A percentile compares a stretch with the other conserved stretches of the same genome.
Evolutionary conservation across 1,284 basidiomycete genomes (phyloP).

Genomic region (Marasmius tenuissimus): DNA sequence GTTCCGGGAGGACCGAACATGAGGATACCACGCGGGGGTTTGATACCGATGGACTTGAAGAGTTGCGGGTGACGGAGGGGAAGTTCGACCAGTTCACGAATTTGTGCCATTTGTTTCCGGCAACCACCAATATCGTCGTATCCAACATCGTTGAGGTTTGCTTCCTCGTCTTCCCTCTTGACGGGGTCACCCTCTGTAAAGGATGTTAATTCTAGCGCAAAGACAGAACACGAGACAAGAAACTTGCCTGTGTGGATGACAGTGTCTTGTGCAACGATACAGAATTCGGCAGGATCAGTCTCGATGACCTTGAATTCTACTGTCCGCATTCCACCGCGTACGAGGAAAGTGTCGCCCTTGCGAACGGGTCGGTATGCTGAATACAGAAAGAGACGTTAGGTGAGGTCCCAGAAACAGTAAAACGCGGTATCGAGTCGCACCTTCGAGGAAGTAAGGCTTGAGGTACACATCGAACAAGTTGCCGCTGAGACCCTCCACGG

Average conservation of each 20-base stretch:
- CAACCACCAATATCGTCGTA: conserved; percentile 99
- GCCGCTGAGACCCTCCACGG: conserved; percentile 94
- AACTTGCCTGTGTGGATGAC: conserved; percentile 86
- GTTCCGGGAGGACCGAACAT: conserved; percentile 97
- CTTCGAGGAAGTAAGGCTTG: conserved; percentile 99
- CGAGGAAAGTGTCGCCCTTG: conserved; percentile 98
- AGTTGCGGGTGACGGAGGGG: conserved; percentile 98
- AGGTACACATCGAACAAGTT: conserved; percentile 99
- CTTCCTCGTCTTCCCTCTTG: conserved; percentile 98
- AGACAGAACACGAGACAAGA: not conserved
- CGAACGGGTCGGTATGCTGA: conserved; percentile 90
- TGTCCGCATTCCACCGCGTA: conserved; percentile 95
- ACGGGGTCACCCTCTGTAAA: conserved; percentile 91
- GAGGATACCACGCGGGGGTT: conserved; percentile 96
- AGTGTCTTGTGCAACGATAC: conserved; percentile 96
- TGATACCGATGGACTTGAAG: conserved; percentile 99
- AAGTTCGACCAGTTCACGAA: conserved; percentile 97
- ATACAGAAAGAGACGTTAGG: not conserved
- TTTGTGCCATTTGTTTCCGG: conserved; percentile 99
- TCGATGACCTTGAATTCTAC: conserved; percentile 99
- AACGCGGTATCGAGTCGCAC: conserved; percentile 32
- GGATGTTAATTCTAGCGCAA: conserved; percentile 21
- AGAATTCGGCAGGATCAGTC: conserved; percentile 93
- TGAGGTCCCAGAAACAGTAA: not conserved
- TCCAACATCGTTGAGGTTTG: conserved; percentile 94